Conservation (phyloP, 2,329 filamentous ascomycete species). For the Phaeoacremonium minimum region DNA sequence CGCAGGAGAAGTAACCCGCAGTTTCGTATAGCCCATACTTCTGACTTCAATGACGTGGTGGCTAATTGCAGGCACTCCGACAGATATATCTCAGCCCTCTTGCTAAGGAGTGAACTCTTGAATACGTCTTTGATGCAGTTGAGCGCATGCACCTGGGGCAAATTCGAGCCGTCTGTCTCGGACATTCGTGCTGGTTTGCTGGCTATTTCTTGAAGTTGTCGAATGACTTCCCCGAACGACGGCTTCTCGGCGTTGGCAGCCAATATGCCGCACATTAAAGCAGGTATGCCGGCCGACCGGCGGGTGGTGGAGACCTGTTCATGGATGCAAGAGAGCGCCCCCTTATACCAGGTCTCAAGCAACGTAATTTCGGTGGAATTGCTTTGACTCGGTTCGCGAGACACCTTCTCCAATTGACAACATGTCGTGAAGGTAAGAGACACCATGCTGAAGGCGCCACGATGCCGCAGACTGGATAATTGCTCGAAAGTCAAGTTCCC, state of each 20-base stretch:
- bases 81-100: conserved; percentile 69
- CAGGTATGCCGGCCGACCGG: conserved; percentile 86
- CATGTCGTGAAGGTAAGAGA: conserved; percentile 81
- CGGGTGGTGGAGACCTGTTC: conserved; percentile 79
- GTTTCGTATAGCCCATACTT: conserved; percentile 93
- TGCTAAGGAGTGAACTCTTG: conserved; percentile 72
- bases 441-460: conserved; percentile 91
- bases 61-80: conserved; percentile 74
- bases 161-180: conserved; percentile 58
- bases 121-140: conserved; percentile 94
- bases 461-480: conserved; percentile 76
- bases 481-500: conserved; percentile 78
- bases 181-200: conserved; percentile 45
- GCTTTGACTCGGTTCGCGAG: conserved; percentile 16
- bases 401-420: conserved; percentile 60
- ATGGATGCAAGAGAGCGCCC: conserved; percentile 65
- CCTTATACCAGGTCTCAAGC: conserved; percentile 68
- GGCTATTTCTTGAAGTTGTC: conserved; percentile 57
- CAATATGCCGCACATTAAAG: conserved; percentile 78
- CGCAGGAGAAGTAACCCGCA: conserved; percentile 87
- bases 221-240: conserved; percentile 62
- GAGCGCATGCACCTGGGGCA: conserved; percentile 90
- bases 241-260: conserved; percentile 56
- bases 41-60: conserved; percentile 71
- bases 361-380: conserved; percentile 41